phyloP scores from a whole-genome alignment of 2,329 filamentous ascomycete genomes.

The Cordyceps cicadae region DNA sequence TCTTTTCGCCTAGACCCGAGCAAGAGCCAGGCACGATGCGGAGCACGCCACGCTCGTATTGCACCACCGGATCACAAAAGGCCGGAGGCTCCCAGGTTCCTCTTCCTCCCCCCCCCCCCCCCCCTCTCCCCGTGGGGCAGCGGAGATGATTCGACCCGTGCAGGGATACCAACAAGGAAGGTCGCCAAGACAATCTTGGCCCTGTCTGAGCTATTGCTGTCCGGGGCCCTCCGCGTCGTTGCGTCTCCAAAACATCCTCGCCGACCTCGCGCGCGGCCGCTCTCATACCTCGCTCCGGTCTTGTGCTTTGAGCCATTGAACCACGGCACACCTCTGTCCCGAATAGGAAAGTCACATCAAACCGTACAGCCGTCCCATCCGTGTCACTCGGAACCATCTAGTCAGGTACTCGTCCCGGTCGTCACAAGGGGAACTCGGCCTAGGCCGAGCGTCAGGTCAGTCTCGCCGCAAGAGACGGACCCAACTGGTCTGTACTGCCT shows the following conservation, averaged over 20 bases:
- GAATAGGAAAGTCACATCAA: slow-evolving; percentile 6
- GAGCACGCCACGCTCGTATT: neutral
- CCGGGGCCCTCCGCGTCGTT: too few relatives aligned
- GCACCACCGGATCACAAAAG: neutral
- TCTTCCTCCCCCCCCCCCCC: too few relatives aligned
- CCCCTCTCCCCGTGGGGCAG: neutral
- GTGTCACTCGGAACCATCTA: neutral
- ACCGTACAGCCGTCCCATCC: neutral
- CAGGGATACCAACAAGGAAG: neutral
- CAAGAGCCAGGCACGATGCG: neutral
- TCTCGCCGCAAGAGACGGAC: too few relatives aligned
- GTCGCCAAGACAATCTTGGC: neutral
- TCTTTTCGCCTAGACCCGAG: too few relatives aligned
- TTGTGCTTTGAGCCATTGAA: neutral
- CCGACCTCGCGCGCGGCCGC: too few relatives aligned
- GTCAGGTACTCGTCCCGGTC: neutral
- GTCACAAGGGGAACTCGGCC: neutral
- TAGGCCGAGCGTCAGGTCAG: neutral
- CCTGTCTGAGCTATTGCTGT: neutral
- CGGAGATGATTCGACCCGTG: neutral
- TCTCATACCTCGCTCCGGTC: too few relatives aligned
- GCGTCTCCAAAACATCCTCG: neutral
- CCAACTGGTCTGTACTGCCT: too few relatives aligned
- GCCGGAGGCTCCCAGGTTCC: neutral
- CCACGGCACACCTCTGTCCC: neutral